A percentile compares a stretch with the other conserved stretches of the same genome.
Conservation (phyloP, 371 early-diverging fungal species). For the Entomophthora muscae region DNA sequence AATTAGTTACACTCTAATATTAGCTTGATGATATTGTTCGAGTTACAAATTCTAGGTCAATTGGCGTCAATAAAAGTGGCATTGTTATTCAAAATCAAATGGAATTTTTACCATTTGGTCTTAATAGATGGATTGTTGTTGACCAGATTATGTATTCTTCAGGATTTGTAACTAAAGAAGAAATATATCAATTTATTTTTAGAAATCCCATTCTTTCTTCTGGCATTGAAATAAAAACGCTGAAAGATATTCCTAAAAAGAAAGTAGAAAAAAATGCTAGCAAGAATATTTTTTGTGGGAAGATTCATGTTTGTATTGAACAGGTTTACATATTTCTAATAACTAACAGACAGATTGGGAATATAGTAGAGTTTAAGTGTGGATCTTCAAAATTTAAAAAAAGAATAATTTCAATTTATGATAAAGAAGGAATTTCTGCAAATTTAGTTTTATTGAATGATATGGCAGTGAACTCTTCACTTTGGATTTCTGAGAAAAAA, state of each 20-base stretch:
- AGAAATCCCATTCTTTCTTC: not conserved
- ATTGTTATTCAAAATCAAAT: not conserved
- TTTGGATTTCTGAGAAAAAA: not conserved
- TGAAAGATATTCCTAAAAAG: not conserved
- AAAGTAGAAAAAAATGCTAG: not conserved
- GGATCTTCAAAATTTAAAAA: not conserved
- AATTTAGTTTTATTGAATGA: not conserved
- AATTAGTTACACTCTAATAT: not conserved
- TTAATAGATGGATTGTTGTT: not conserved
- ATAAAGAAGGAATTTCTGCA: not conserved
- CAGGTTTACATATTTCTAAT: no score
- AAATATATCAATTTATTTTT: not conserved
- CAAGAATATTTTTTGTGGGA: not conserved
- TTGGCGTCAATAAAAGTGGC: not conserved
- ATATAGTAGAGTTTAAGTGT: no score
- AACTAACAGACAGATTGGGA: no score
- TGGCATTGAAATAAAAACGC: not conserved
- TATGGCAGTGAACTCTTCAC: not conserved
- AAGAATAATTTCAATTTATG: not conserved
- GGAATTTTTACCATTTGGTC: not conserved
- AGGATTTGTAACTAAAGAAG: not conserved
- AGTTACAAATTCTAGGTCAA: not conserved
- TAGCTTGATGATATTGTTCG: not conserved
- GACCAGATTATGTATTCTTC: not conserved
- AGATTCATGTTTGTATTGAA: not conserved